Conservation (phyloP, 2,329 filamentous ascomycete species). For the Coniella lustricola region DNA sequence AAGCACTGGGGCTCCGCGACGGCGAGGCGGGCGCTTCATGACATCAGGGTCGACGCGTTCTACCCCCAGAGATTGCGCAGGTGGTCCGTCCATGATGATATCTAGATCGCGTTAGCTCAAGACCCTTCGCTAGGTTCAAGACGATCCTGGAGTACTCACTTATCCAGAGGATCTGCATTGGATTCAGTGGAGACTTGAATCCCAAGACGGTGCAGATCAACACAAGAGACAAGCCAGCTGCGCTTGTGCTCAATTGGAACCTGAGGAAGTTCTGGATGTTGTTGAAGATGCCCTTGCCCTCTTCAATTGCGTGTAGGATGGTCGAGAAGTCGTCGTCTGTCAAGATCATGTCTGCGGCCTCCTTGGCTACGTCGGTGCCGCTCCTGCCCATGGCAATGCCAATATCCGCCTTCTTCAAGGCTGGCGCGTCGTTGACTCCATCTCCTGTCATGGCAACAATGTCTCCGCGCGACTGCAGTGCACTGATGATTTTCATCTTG, state of each 20-base stretch:
- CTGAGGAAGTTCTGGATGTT: constrained; percentile 99
- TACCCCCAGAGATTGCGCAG: constrained; percentile 92
- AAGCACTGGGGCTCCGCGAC: constrained; percentile 83
- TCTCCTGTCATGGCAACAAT: constrained; percentile 99
- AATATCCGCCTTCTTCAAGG: constrained; percentile 65
- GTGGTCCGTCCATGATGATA: constrained; percentile 98
- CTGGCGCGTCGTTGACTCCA: constrained; percentile 79
- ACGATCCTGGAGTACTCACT: constrained; percentile 55
- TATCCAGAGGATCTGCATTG: constrained; percentile 99
- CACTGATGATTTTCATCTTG: constrained; percentile 93
- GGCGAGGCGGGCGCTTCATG: constrained; percentile 83
- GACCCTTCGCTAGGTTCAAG: not conserved
- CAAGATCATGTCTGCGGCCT: constrained; percentile 81
- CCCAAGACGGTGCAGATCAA: constrained; percentile 88
- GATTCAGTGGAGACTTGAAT: constrained; percentile 91
- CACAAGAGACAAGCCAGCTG: constrained; percentile 84
- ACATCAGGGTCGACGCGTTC: constrained; percentile 91
- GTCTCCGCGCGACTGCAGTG: constrained; percentile 85
- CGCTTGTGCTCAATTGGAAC: constrained; percentile 95
- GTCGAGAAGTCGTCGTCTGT: constrained; percentile 87
- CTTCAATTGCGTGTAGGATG: constrained; percentile 91
- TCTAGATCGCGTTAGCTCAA: constrained; percentile 45
- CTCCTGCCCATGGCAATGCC: constrained; percentile 69
- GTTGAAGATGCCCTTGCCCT: constrained; percentile 98
- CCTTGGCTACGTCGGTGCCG: constrained; percentile 67